Conservation (phyloP, 768 basidiomycete genomes). For the Termitomyces sp. region DNA sequence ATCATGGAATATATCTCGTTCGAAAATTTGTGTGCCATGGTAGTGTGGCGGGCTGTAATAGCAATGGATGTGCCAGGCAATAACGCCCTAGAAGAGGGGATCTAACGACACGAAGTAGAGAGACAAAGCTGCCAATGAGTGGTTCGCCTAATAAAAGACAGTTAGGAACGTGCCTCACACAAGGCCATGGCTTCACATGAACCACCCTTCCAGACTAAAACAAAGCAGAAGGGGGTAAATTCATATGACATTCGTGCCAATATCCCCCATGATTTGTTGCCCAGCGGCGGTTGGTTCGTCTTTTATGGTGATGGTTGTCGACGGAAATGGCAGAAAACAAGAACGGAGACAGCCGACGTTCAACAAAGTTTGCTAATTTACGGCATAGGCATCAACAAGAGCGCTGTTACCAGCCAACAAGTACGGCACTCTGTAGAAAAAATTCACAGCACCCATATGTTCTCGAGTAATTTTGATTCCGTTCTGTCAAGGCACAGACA, state of each 20-base stretch:
- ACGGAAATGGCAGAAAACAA: conserved; percentile 4
- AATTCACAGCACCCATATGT: conserved; percentile 1
- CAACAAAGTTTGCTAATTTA: neutral
- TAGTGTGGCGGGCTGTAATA: neutral
- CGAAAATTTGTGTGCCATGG: conserved; percentile 1
- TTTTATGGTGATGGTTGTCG: conserved; percentile 1
- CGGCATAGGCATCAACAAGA: neutral
- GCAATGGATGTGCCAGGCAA: neutral
- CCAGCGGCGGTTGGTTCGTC: neutral
- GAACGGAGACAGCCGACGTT: conserved; percentile 11
- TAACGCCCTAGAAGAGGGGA: neutral
- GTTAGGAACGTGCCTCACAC: conserved; percentile 9
- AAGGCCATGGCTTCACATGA: conserved; percentile 1
- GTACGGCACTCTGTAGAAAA: neutral
- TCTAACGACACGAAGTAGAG: neutral
- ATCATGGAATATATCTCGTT: conserved; percentile 4
- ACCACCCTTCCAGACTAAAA: neutral
- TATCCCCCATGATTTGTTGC: conserved; percentile 1
- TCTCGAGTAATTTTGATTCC: neutral
- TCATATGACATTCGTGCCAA: neutral
- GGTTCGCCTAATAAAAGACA: conserved; percentile 1
- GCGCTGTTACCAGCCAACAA: neutral
- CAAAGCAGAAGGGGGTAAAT: neutral
- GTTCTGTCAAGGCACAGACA: neutral
- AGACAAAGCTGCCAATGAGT: neutral